These are phyloP conservation scores for Dendrobium catenatum DNA, from an alignment of 106 monocot species.

Conservation along the genomic window DNA sequence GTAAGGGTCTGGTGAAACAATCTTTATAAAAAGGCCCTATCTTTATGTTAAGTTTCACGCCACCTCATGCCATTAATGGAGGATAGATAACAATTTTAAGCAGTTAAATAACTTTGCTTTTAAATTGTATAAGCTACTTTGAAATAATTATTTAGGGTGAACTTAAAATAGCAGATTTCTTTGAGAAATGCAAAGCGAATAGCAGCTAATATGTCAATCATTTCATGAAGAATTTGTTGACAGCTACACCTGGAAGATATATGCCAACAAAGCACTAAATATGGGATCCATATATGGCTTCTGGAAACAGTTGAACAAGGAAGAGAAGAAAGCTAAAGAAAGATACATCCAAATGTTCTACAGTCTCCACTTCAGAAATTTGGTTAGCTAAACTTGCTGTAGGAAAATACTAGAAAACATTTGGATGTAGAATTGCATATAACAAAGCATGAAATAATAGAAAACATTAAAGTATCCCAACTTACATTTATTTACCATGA, in stretches of 20 bases:
- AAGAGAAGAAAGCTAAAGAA: constrained; percentile 64
- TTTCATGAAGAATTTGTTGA: neutral
- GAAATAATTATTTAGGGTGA: no score
- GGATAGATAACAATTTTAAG: neutral
- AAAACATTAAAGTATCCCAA: no score
- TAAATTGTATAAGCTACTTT: neutral
- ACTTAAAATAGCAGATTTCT: constrained; percentile 91
- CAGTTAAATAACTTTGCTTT: neutral
- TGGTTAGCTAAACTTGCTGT: no score
- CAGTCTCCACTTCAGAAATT: constrained; percentile 20
- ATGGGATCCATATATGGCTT: constrained; percentile 78
- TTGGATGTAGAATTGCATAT: no score
- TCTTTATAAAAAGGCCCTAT: no score
- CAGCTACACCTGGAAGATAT: constrained; percentile 99
- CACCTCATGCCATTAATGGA: neutral
- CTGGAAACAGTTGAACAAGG: constrained; percentile 77
- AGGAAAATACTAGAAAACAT: no score
- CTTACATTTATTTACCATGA: no score
- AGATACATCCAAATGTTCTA: constrained; percentile 84
- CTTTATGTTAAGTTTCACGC: neutral
- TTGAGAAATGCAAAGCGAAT: constrained; percentile 73
- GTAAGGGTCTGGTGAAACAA: no score
- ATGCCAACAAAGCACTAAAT: constrained; percentile 79
- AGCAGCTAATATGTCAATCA: constrained; percentile 12
- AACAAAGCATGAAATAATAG: no score